Conservation (phyloP, 108 stramenopile species). For the Ochromonas danica region DNA sequence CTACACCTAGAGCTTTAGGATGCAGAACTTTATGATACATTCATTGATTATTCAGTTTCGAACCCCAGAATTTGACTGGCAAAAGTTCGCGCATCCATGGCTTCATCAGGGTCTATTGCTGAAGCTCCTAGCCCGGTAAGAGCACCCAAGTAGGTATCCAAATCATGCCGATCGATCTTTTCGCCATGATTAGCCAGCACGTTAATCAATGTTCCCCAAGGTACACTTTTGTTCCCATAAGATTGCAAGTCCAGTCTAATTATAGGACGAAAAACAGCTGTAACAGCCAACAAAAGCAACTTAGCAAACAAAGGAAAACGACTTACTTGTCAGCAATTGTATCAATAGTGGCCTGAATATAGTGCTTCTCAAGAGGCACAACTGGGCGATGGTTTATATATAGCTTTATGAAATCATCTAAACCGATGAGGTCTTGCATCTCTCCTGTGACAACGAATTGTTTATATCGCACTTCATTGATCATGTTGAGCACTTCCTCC, state of each 20-base stretch:
- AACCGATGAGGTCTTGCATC: conserved; percentile 27
- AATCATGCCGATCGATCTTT: not conserved
- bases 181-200: not conserved
- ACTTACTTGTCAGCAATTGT: conserved; percentile 42
- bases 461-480: conserved; percentile 57
- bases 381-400: conserved; percentile 66
- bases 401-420: conserved; percentile 50
- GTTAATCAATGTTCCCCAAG: not conserved
- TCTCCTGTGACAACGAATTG: conserved; percentile 54
- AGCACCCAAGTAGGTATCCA: not conserved
- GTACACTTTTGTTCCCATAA: not conserved
- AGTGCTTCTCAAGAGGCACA: conserved; percentile 39
- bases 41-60: too few species aligned
- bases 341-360: conserved; percentile 42
- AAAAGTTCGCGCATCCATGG: not conserved
- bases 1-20: too few species aligned
- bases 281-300: not conserved
- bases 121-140: not conserved
- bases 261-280: not conserved
- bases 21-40: too few species aligned
- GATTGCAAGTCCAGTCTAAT: not conserved
- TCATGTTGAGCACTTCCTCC: conserved; percentile 54
- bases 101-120: not conserved
- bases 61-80: conserved; percentile 23
- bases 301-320: not conserved